A percentile compares a stretch with the other conserved stretches of the same genome.
These are phyloP conservation scores for Ogataea pini DNA, from an alignment of 805 yeast species.

Conservation along the genomic window DNA sequence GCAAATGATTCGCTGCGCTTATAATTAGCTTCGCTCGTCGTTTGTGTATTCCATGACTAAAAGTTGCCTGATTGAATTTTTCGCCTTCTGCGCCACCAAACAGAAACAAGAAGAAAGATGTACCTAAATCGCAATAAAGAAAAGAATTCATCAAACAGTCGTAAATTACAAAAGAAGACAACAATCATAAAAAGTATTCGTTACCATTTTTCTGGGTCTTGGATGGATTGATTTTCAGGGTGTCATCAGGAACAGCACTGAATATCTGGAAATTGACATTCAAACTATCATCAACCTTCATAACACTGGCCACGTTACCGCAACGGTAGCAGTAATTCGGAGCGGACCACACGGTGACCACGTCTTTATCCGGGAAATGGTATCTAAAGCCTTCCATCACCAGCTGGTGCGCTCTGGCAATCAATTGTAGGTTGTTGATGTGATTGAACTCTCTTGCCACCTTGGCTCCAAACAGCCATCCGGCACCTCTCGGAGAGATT, in stretches of 20 bases:
- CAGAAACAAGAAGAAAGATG: background rate
- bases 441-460: conserved; percentile 96
- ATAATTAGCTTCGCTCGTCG: too few species aligned
- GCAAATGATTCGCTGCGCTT: too few species aligned
- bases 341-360: conserved; percentile 97
- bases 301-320: conserved; percentile 97
- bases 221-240: conserved; percentile 37
- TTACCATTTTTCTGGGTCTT: conserved; percentile 39
- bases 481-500: conserved; percentile 97
- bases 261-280: conserved; percentile 91
- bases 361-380: conserved; percentile 94
- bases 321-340: conserved; percentile 97
- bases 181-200: conserved; percentile 37
- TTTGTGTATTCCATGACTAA: too few species aligned
- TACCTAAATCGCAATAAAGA: conserved; percentile 2
- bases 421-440: conserved; percentile 81
- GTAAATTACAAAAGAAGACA: conserved; percentile 10
- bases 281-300: conserved; percentile 87
- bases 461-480: conserved; percentile 94
- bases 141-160: conserved; percentile 11
- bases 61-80: too few species aligned
- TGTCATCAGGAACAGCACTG: conserved; percentile 91
- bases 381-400: conserved; percentile 98
- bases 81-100: too few species aligned
- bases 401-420: conserved; percentile 96